Base-by-base conservation (phyloP, 805 yeast genomes). In the Ogataea methylovora region DNA sequence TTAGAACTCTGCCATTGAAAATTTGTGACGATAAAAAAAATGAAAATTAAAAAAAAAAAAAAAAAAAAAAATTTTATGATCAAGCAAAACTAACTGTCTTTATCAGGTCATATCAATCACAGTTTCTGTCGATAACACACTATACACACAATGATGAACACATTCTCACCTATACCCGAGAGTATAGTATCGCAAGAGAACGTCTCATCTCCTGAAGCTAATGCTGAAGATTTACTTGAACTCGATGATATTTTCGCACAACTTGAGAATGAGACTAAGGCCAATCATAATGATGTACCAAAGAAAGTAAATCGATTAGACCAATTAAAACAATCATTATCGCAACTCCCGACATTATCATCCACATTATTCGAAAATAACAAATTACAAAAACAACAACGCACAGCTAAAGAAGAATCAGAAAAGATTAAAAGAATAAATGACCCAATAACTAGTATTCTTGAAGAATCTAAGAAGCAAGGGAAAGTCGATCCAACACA, bases 391-490 rank as follows among this genome's bases (percentile, higher is more conserved):
- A n/a, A n/a, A n/a, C 12, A 8, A 6, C n/a, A 11, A n/a, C n/a
- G n/a, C 14, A 13, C 26, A 9, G 26, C 8, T 5, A 20, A 6
- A 5, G 26, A 22, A 16, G 15, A 9, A 8, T 10, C 8, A 4
- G 13, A 52, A 35, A 32, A 44, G 28, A 47, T 40, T 32, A 37
- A 40, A n/a, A 60, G 56, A 24, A 60, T 72, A n/a, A 61, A 68
- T 36, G 80, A 74, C 42, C 73, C 78, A 10, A 67, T 56, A 6
- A 44, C 44, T 5, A 36, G 44, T 19, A 44, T 41, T n/a, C 32
- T 52, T 35, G 33, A 36, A 37, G 24, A 37, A 29, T 42, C 4
- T 18, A 36, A 24, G 36, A 35, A 14, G 30, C 42, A 24, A 23
- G 44, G 41, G 27, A 43, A 39, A 29, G 42, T 41, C 14, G 36